These are phyloP conservation scores for Medicago arabica DNA, from an alignment of 306 rosid genomes.

Conservation along the genomic window DNA sequence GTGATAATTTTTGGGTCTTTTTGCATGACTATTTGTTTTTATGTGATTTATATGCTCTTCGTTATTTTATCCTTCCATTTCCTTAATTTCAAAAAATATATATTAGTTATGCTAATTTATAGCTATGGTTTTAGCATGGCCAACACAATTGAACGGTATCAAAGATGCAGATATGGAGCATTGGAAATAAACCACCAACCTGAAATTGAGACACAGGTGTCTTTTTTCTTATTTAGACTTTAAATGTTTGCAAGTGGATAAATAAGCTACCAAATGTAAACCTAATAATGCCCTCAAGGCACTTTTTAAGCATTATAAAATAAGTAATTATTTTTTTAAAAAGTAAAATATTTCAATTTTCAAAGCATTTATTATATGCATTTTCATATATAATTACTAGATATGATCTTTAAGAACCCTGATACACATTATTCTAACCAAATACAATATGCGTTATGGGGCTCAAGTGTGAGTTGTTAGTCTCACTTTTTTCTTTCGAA, in stretches of 20 bases:
- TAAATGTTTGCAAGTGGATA: not conserved
- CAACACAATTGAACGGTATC: conserved; percentile 71
- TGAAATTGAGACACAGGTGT: conserved; percentile 67
- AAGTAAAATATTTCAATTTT: too few species aligned
- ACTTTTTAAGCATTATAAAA: too few species aligned
- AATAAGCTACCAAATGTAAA: not conserved
- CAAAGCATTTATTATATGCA: too few species aligned
- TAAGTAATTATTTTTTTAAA: too few species aligned
- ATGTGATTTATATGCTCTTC: conserved; percentile 8
- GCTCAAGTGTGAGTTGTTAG: too few species aligned
- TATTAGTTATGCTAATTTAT: not conserved
- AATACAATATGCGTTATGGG: too few species aligned
- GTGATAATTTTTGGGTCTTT: too few species aligned
- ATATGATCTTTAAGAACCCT: too few species aligned
- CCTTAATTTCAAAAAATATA: not conserved
- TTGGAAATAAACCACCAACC: conserved; percentile 55
- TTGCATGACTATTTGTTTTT: not conserved
- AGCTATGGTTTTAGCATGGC: conserved; percentile 56
- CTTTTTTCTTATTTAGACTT: not conserved
- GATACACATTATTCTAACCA: too few species aligned
- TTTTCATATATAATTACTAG: too few species aligned
- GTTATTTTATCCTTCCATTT: conserved; percentile 1
- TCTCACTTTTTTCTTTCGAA: too few species aligned
- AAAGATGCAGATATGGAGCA: conserved; percentile 64
- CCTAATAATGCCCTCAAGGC: too few species aligned